Base-by-base conservation (phyloP, 495 filamentous ascomycete genomes). In the Penicillium canariense region DNA sequence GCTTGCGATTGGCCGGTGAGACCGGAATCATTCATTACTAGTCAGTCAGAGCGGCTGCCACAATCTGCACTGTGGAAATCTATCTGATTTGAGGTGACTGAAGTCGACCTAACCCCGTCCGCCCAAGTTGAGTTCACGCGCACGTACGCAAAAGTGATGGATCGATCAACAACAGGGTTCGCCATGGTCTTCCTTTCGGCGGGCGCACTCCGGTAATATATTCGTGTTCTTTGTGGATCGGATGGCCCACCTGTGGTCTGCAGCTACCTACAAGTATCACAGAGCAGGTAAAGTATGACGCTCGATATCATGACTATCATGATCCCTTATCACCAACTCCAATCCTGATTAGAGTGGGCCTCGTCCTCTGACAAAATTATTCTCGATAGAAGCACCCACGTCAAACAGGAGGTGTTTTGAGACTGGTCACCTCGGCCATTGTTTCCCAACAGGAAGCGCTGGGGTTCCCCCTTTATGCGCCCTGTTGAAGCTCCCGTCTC, bases 101-200 rank as follows among this genome's bases (percentile, higher is more conserved):
- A 14, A 9, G 31, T 34, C 31, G 2, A 34, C 14, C 9, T 34
- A 2, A 8, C 14, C 31, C 14, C n/a, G n/a, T n/a, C n/a, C n/a
- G n/a, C n/a, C n/a, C n/a, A n/a, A n/a, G n/a, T n/a, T n/a, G n/a
- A n/a, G n/a, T n/a, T n/a, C n/a, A n/a, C n/a, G n/a, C n/a, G n/a
- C n/a, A n/a, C n/a, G n/a, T n/a, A n/a, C n/a, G n/a, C n/a, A n/a
- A 50, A 58, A 46, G 55, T 58, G 59, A 61, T 58, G 27, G 54
- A 58, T 61, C 59, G 45, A 44, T 17, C 10, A 11, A 39, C 35
- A 38, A 30, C 28, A 15, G 17, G 26, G 20, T 25, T 50, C 50
- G 49, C 17, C 25, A 30, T 45, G 20, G 23, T 47, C 48, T 43
- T 40, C 23, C 26, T 36, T 52, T 36, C 42, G 35, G 48, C 55